phyloP scores from a whole-genome alignment of 2,329 filamentous ascomycete genomes.

The Plenodomus lindquistii region DNA sequence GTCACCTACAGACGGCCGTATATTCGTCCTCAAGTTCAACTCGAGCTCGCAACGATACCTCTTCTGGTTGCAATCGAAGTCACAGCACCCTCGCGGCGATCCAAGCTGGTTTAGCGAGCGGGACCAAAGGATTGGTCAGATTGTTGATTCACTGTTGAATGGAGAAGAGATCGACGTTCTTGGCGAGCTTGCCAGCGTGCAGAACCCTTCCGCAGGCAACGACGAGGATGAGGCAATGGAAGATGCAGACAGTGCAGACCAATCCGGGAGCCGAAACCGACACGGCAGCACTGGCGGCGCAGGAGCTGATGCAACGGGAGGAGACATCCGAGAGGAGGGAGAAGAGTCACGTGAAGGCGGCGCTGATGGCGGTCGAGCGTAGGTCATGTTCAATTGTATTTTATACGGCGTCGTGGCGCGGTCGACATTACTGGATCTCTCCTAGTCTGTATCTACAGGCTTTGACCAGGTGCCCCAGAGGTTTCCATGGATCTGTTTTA shows the following conservation, averaged over 20 bases:
- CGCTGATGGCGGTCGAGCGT: constrained; percentile 98
- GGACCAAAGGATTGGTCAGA: constrained; percentile 83
- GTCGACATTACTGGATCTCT: constrained; percentile 31
- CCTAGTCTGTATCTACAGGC: constrained; percentile 23
- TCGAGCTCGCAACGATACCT: constrained; percentile 89
- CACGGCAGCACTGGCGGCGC: constrained; percentile 70
- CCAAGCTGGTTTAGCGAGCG: constrained; percentile 80
- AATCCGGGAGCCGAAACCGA: constrained; percentile 35
- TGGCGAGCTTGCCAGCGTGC: constrained; percentile 65
- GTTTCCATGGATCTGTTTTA: constrained; percentile 17
- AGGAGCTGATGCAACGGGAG: constrained; percentile 83
- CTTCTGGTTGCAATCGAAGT: constrained; percentile 95
- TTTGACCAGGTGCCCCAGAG: constrained; percentile 20
- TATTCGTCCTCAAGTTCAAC: constrained; percentile 91
- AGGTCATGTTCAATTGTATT: constrained; percentile 64
- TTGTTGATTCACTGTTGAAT: constrained; percentile 82
- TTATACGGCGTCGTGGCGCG: constrained; percentile 42
- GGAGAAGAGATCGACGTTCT: constrained; percentile 85
- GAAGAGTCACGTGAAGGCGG: constrained; percentile 87
- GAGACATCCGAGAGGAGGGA: constrained; percentile 89
- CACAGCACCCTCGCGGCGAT: constrained; percentile 72
- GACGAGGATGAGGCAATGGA: constrained; percentile 70
- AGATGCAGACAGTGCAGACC: constrained; percentile 60
- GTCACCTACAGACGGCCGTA: constrained; percentile 74
- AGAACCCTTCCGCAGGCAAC: constrained; percentile 56